Percentiles rank a stretch among this genome's conserved stretches.
phyloP scores from a whole-genome alignment of 352 stramenopile species.

The Salisapilia sapeloensis region DNA sequence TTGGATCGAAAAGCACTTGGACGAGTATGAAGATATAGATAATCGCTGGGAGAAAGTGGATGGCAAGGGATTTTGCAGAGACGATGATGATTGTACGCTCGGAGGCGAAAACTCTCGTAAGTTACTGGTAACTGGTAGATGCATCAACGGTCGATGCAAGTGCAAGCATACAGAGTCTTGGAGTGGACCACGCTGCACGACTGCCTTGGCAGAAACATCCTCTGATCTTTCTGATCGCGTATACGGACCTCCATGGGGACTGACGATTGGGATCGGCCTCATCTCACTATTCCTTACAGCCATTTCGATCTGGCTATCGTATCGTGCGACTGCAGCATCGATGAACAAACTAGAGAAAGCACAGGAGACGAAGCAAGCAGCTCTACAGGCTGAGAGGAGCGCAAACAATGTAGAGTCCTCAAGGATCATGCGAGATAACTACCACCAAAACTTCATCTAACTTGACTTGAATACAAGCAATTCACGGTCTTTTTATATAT shows the following conservation, averaged over 20 bases:
- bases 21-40: constrained; percentile 37
- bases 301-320: constrained; percentile 11
- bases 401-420: no score
- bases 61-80: constrained; percentile 26
- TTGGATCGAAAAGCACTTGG: constrained; percentile 46
- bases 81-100: constrained; percentile 39
- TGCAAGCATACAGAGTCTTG: constrained; percentile 27
- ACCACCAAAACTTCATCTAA: no score
- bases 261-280: constrained; percentile 13
- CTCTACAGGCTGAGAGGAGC: no score
- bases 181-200: constrained; percentile 29
- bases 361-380: no score
- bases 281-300: constrained; percentile 13
- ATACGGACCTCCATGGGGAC: constrained; percentile 17
- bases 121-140: constrained; percentile 22
- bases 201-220: constrained; percentile 12
- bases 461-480: no score
- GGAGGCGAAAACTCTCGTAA: constrained; percentile 5
- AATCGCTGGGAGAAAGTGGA: constrained; percentile 24
- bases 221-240: constrained; percentile 11
- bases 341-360: no score
- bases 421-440: no score
- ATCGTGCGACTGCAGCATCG: no score
- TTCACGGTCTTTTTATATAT: no score
- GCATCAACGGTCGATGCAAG: constrained; percentile 27